Conservation (phyloP, 805 yeast species). For the Candida germanica region DNA sequence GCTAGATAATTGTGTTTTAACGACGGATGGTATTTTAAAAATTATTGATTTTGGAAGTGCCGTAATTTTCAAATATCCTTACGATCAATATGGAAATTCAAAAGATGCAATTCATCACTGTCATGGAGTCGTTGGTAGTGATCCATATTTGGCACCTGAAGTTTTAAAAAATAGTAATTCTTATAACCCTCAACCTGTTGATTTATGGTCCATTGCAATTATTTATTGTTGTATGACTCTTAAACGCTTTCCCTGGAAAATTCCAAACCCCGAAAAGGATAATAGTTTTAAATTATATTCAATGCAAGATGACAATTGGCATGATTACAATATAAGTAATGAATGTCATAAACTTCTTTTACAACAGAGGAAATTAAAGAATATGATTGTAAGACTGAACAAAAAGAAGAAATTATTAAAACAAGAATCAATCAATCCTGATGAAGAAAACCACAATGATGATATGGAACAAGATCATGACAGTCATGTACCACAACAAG, state of each 20-base stretch:
- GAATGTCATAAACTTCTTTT: conserved; percentile 65
- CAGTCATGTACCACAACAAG: conserved; percentile 6
- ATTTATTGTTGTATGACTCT: conserved; percentile 90
- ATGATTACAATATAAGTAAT: conserved; percentile 71
- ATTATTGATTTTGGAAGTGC: conserved; percentile 93
- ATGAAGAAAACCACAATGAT: conserved; percentile 11
- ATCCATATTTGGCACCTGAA: conserved; percentile 90
- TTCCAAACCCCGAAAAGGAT: conserved; percentile 73
- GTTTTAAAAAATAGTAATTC: conserved; percentile 58
- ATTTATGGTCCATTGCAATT: conserved; percentile 90
- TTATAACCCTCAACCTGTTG: conserved; percentile 91
- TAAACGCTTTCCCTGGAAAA: conserved; percentile 93
- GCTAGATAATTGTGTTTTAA: conserved; percentile 88
- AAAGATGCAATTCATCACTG: conserved; percentile 64
- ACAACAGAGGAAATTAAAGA: conserved; percentile 56
- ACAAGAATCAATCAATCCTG: conserved; percentile 10
- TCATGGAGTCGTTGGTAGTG: conserved; percentile 81
- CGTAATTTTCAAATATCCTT: conserved; percentile 87
- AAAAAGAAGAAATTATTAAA: conserved; percentile 32
- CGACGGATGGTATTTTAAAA: conserved; percentile 78
- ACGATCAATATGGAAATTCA: conserved; percentile 45
- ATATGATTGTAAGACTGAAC: conserved; percentile 39
- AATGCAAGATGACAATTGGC: conserved; percentile 74
- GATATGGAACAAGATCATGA: conserved; percentile 18
- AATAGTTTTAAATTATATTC: conserved; percentile 81